phyloP scores from a whole-genome alignment of 805 yeast species.

The Myxozyma lipomycoides region DNA sequence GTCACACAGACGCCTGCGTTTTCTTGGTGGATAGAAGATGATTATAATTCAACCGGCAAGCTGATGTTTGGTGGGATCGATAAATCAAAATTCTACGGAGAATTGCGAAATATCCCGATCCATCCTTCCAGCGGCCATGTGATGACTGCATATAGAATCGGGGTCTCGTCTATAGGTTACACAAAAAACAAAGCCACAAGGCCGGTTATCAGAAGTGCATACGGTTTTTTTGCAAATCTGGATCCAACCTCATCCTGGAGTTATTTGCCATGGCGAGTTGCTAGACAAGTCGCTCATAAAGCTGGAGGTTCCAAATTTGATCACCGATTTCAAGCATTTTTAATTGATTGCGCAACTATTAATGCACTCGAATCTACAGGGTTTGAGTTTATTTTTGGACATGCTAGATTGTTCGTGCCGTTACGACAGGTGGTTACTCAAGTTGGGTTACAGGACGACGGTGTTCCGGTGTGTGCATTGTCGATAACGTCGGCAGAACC shows the following conservation, averaged over 20 bases:
- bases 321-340: background rate
- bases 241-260: conserved; percentile 20
- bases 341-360: conserved; percentile 2
- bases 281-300: conserved; percentile 1
- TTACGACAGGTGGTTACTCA: conserved; percentile 7
- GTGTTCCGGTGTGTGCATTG: conserved; percentile 17
- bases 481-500: conserved; percentile 9
- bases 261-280: conserved; percentile 11
- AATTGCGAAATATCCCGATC: conserved; percentile 25
- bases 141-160: background rate
- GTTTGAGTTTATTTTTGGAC: conserved; percentile 8
- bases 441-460: conserved; percentile 9
- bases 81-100: conserved; percentile 42
- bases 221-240: background rate
- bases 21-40: conserved; percentile 45
- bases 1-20: conserved; percentile 34
- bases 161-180: conserved; percentile 1
- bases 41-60: conserved; percentile 36
- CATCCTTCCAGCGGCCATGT: conserved; percentile 1
- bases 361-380: background rate
- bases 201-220: background rate
- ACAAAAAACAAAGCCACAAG: background rate
- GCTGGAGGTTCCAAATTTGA: conserved; percentile 2
- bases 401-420: conserved; percentile 12
- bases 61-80: conserved; percentile 47